Base-by-base conservation (phyloP, 441 rosid species). In the Hura crepitans region DNA sequence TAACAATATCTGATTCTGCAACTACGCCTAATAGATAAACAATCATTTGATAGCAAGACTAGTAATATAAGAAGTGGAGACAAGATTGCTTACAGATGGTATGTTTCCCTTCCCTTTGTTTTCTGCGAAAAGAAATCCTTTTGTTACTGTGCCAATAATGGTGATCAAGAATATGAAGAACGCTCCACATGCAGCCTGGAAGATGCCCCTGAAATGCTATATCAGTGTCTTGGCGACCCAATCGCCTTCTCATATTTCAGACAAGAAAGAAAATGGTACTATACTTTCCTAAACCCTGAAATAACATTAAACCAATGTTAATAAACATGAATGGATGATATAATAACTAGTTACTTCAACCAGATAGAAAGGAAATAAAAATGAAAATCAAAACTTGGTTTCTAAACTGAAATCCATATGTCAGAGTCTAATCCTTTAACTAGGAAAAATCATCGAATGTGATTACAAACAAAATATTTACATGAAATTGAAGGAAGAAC, bases 91-190 rank as follows among this genome's bases (percentile, higher is more conserved):
- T 81, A 88, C 88, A 82, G 28, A 50, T 37, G 68, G 65, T 42
- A 67, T 31, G 81, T 73, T 74, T 89, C 62, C 81, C 73, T 79
- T 82, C 74, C 6, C 60, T 68, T 55, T 68, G 61, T 68, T 83
- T 87, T 66, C 73, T 81, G 59, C 78, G 79, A 0, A 66, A 71
- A 68, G 73, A 68, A 39, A 57, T 69, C 74, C 59, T 85, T 72
- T 78, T 86, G 57, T 61, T 46, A 66, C 66, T 49, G 49, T 67
- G 76, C 89, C 93, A 75, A 22, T 79, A 83, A 61, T 83, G 81
- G 58, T 85, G 74, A 61, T 86, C 83, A 69, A 91, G 85, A 62
- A 84, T 74, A 72, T 86, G 88, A 75, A 87, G 69, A 68, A 88
- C 77, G 54, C 80, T 87, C 83, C 84, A 74, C 74, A 85, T 73